Base-by-base conservation (phyloP, 1,139 yeast species). In the Lodderomyces jiufengensis region DNA sequence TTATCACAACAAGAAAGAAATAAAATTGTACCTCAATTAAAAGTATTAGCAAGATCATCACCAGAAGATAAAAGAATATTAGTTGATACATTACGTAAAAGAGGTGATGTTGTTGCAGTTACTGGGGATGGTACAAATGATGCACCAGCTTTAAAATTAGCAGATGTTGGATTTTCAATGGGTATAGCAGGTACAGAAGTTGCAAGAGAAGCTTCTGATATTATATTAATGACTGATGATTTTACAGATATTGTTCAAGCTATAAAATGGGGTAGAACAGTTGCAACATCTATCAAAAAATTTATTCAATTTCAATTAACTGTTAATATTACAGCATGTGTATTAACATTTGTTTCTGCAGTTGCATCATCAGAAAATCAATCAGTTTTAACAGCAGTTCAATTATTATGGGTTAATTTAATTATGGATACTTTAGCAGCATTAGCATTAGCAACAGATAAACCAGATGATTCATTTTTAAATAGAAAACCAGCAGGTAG, bases 391-490 rank as follows among this genome's bases (percentile, higher is more conserved):
- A 90, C 97, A 26, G 98, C 99, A 0, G 98, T 92, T 31, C 98
- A 92, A 63, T 76, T 92, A 51, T 71, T 92, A 47, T 92, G 99
- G 99, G 97, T 92, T 34, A 92, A 92, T 60, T 71, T 92, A 59
- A 92, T 92, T 52, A 92, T 92, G 99, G 99, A 92, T 59, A 92
- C 98, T 0, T 74, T 92, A 46, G 99, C 98, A 4, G 98, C 99
- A 3, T 71, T 92, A 51, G 99, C 98, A 0, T 73, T 92, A 47
- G 99, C 99, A 3, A 92, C 99, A 5, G 99, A 92, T 58, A 92
- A 94, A 49, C 98, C 98, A 0, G 88, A 86, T 49, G 85, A 81
- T 34, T 73, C 80, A 28, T 80, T 86, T 33, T 70, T 92, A 52
- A 77, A 84, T 46, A 73, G 88, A 40, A 81, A 78, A 55, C 99